Evolutionary conservation across 2,329 filamentous ascomycete species (phyloP).

Genomic region (Colletotrichum aenigma): DNA sequence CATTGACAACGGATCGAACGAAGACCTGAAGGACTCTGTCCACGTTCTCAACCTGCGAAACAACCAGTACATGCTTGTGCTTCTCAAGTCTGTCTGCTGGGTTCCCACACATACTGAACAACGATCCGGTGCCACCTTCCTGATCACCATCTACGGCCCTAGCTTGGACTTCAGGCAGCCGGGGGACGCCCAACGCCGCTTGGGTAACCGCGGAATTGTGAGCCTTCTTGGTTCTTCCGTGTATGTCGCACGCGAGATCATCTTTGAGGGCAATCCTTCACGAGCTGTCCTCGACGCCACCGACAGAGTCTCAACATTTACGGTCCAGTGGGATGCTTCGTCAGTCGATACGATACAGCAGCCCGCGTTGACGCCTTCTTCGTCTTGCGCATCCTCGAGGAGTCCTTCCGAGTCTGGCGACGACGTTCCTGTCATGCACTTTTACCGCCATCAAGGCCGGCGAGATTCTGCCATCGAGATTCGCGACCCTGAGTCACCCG

Average conservation of each 20-base stretch:
- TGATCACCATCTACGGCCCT: conserved; percentile 14
- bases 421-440: conserved; percentile 1
- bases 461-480: conserved; percentile 17
- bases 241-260: conserved; percentile 9
- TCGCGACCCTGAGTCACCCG: conserved; percentile 10
- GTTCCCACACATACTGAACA: conserved; percentile 20
- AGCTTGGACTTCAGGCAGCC: conserved; percentile 8
- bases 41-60: conserved; percentile 15
- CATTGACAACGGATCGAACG: conserved; percentile 11
- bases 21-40: not conserved
- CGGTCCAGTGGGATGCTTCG: conserved; percentile 13
- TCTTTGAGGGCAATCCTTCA: conserved; percentile 10
- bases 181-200: not conserved
- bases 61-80: conserved; percentile 13
- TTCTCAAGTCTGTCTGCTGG: conserved; percentile 16
- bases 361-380: conserved; percentile 10
- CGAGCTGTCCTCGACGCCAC: not conserved
- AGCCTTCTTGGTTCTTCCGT: conserved; percentile 9
- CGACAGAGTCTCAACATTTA: conserved; percentile 10
- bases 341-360: conserved; percentile 2
- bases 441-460: conserved; percentile 13
- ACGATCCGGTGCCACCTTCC: conserved; percentile 13
- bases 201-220: conserved; percentile 13
- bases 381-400: conserved; percentile 14
- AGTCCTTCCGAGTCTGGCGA: conserved; percentile 14